Percentiles rank a stretch among this genome's conserved stretches.
phyloP scores from a whole-genome alignment of 2,329 filamentous ascomycete genomes.

The Trichocomaceae sp. region DNA sequence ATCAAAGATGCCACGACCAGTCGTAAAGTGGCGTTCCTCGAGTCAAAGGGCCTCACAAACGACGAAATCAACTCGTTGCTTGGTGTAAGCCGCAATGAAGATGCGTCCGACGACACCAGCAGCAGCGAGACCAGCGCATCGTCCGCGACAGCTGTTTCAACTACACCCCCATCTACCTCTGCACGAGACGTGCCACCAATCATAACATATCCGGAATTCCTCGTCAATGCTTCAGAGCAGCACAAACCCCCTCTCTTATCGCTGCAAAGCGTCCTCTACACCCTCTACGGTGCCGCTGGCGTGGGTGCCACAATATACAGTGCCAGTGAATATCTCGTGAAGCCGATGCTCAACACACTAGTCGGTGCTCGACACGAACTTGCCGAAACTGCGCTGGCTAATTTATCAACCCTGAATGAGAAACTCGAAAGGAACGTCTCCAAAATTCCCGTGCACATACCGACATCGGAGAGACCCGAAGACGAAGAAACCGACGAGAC shows the following conservation, averaged over 20 bases:
- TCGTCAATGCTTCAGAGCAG: slow-evolving; percentile 39
- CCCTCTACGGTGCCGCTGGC: slow-evolving; percentile 51
- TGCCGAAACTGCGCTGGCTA: slow-evolving; percentile 44
- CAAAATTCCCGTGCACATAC: slow-evolving; percentile 37
- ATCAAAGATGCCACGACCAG: slow-evolving; percentile 64
- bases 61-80: slow-evolving; percentile 65
- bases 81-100: slow-evolving; percentile 31
- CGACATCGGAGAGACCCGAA: slow-evolving; percentile 18
- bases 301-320: slow-evolving; percentile 52
- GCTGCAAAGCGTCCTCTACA: slow-evolving; percentile 49
- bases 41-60: slow-evolving; percentile 64
- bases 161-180: slow-evolving; percentile 23
- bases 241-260: slow-evolving; percentile 54
- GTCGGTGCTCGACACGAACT: slow-evolving; percentile 53
- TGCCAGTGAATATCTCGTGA: slow-evolving; percentile 52
- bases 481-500: slow-evolving; percentile 25
- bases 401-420: slow-evolving; percentile 51
- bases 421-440: slow-evolving; percentile 49
- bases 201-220: slow-evolving; percentile 62
- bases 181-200: slow-evolving; percentile 51
- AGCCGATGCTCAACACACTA: slow-evolving; percentile 52
- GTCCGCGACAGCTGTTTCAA: slow-evolving; percentile 43
- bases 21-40: slow-evolving; percentile 69
- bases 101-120: slow-evolving; percentile 13
- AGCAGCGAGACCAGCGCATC: slow-evolving; percentile 9